Evolutionary conservation across 2,329 filamentous ascomycete genomes (phyloP).

Genomic region (Dothistroma septosporum): DNA sequence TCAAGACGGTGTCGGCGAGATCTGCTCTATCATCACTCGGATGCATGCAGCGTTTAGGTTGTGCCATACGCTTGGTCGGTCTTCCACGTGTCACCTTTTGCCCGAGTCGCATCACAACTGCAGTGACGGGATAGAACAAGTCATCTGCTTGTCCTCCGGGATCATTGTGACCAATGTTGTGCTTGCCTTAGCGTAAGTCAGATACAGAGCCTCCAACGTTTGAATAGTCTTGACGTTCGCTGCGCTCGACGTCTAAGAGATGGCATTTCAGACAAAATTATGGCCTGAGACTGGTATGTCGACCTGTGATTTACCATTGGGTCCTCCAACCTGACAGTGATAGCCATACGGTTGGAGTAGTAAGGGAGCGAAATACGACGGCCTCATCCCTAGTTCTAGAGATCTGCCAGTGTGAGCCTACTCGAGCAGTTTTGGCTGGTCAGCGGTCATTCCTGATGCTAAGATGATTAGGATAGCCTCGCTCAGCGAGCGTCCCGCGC

Average conservation of each 20-base stretch:
- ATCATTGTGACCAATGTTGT: neutral
- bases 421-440: neutral
- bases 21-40: no score
- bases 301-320: neutral
- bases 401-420: neutral
- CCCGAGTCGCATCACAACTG: no score
- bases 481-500: neutral
- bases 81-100: no score
- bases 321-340: neutral
- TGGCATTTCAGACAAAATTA: neutral
- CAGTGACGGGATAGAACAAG: conserved; percentile 1
- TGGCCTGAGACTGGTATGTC: neutral
- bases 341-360: neutral
- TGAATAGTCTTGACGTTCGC: neutral
- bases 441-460: neutral
- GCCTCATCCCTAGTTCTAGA: neutral
- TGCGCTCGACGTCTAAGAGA: neutral
- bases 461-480: neutral
- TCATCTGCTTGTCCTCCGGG: neutral
- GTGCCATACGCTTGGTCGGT: no score
- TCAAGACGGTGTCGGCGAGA: no score
- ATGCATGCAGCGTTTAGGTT: no score
- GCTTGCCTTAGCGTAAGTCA: neutral
- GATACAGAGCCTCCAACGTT: neutral
- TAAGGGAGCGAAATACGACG: neutral